Percentiles rank a stretch among this genome's conserved stretches.
Conservation (phyloP, 2,329 filamentous ascomycete genomes). For the Endocalyx cinctus region DNA sequence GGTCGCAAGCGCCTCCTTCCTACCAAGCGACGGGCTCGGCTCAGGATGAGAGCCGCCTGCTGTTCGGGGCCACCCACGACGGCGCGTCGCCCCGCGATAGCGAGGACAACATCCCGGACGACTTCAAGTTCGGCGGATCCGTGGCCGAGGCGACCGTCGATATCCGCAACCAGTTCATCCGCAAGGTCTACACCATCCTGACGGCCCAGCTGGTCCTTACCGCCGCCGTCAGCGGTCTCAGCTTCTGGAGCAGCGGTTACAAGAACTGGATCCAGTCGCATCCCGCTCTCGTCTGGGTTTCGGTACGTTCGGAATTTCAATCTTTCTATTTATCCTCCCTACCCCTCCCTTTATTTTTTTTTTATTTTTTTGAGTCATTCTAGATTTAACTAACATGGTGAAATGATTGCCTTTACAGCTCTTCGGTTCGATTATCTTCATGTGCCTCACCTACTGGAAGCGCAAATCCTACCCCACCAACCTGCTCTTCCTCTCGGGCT, state of each 20-base stretch:
- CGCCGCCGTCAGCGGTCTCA: slow-evolving; percentile 72
- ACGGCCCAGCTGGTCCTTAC: slow-evolving; percentile 91
- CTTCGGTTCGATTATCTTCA: slow-evolving; percentile 76
- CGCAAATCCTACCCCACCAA: slow-evolving; percentile 94
- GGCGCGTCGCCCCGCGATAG: slow-evolving; percentile 62
- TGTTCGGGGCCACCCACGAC: slow-evolving; percentile 63
- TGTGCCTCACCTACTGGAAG: slow-evolving; percentile 91
- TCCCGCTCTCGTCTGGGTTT: slow-evolving; percentile 78
- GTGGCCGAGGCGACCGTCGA: slow-evolving; percentile 92
- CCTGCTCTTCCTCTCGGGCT: slow-evolving; percentile 83
- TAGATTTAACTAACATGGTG: too few relatives aligned
- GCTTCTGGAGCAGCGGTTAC: slow-evolving; percentile 79
- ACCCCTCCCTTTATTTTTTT: not conserved
- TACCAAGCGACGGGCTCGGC: slow-evolving; percentile 59
- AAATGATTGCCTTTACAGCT: slow-evolving; percentile 48
- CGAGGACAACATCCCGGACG: slow-evolving; percentile 89
- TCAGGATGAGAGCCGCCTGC: slow-evolving; percentile 47
- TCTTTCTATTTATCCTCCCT: not conserved
- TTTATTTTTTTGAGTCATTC: too few relatives aligned
- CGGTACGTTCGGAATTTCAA: slow-evolving; percentile 58
- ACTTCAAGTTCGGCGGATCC: slow-evolving; percentile 97
- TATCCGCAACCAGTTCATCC: slow-evolving; percentile 93
- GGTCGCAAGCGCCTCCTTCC: slow-evolving; percentile 70
- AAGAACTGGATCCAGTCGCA: slow-evolving; percentile 83
- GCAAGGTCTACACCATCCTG: slow-evolving; percentile 97